Conservation (phyloP, 2,329 filamentous ascomycete genomes). For the Fusarium transvaalense region DNA sequence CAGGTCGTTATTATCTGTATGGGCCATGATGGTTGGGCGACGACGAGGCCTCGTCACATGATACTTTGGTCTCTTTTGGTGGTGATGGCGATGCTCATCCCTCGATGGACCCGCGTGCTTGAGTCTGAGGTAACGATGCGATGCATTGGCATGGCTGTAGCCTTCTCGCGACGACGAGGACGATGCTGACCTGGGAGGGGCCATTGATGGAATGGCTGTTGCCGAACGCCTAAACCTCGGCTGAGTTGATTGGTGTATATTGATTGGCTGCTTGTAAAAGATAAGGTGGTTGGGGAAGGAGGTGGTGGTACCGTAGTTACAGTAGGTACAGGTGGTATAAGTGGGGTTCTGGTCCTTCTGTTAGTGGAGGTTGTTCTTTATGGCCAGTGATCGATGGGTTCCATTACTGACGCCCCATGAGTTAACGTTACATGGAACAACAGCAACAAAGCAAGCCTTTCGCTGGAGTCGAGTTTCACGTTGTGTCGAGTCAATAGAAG, state of each 20-base stretch:
- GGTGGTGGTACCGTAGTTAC: background rate
- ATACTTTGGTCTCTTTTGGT: slow-evolving; percentile 42
- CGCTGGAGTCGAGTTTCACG: slow-evolving; percentile 25
- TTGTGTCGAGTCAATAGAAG: slow-evolving; percentile 33
- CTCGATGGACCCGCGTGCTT: slow-evolving; percentile 45
- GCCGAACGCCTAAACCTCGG: slow-evolving; percentile 46
- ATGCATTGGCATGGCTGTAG: slow-evolving; percentile 43
- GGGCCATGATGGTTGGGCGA: slow-evolving; percentile 54
- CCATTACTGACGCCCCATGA: slow-evolving; percentile 30
- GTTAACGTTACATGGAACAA: slow-evolving; percentile 50
- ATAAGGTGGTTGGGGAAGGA: background rate
- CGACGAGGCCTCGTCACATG: slow-evolving; percentile 47
- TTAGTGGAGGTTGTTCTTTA: slow-evolving; percentile 29
- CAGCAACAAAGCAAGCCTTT: slow-evolving; percentile 20
- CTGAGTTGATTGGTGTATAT: slow-evolving; percentile 11
- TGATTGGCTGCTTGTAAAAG: slow-evolving; percentile 37
- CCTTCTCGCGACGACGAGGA: slow-evolving; percentile 42
- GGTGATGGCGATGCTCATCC: slow-evolving; percentile 28
- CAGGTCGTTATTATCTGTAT: slow-evolving; percentile 51
- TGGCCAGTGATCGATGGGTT: slow-evolving; percentile 29
- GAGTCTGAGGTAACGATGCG: slow-evolving; percentile 51
- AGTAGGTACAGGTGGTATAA: slow-evolving; percentile 12
- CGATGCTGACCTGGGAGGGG: slow-evolving; percentile 43
- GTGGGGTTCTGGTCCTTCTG: slow-evolving; percentile 22
- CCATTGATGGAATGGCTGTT: slow-evolving; percentile 41